Evolutionary conservation across 2,329 filamentous ascomycete species (phyloP), one percentile per base, ranked within the genome.

Genomic region (Fusarium longipes): DNA sequence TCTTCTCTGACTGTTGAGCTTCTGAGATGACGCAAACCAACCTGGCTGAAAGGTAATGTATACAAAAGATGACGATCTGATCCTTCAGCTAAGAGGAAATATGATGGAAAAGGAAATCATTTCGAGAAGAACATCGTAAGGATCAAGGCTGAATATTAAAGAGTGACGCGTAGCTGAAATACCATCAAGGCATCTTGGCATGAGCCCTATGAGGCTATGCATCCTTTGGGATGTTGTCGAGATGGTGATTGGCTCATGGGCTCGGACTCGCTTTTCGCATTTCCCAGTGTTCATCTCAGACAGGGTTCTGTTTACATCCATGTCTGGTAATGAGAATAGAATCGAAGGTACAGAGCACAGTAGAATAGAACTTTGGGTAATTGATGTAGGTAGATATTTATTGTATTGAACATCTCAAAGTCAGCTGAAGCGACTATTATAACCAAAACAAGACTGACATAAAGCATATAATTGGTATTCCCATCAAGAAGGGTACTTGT

Each of bases 211-310:
- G 32, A 49, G 32, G 45, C 45, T 49, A 49, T 49, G 45, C 45
- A 38, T 33, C 45, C 29, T 49, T 49, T 49, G 45, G 45, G 30
- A 49, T 18, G 6, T 18, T 8, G 20, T 8, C 12, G 25, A 25
- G 38, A 24, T 43, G 8, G 1, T 58, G 43, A 63, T 63, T 63
- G 60, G 60, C 20, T n/a, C 45, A 20, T 38, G 24, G 27, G 48
- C 25, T 63, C 60, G 59, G 59, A 63, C 51, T 63, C 60, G 60
- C 60, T 58, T 52, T 39, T 63, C 58, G 58, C 50, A 57, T 32
- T 54, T 36, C 44, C 18, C 53, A 32, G 55, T 44, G 27, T 27
- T 62, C 43, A 52, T 43, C 43, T 38, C 20, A 33, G 7, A 9
- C 45, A 38, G 22, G 32, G 45, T 27, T 30, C 15, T 3, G 8